Conservation (phyloP, 495 filamentous ascomycete genomes). For the Geoglossum glabrum region DNA sequence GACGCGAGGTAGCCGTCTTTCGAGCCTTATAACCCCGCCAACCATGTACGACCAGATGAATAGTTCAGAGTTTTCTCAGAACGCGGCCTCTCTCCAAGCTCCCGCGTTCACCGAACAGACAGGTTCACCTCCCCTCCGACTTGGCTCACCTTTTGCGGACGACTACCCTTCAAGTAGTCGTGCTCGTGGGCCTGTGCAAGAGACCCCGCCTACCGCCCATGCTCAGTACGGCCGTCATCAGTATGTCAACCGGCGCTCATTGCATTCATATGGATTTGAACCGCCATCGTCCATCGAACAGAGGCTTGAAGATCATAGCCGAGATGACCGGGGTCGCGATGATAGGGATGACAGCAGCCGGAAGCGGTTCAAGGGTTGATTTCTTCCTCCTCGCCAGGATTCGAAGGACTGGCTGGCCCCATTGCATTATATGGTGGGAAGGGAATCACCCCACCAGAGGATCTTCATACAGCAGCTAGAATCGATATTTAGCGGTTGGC, state of each 20-base stretch:
- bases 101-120: neutral
- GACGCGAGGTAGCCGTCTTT: conserved; percentile 18
- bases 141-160: neutral
- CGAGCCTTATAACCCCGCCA: conserved; percentile 30
- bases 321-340: neutral
- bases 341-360: neutral
- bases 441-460: neutral
- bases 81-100: neutral
- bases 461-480: neutral
- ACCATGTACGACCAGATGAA: neutral
- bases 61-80: neutral
- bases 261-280: neutral
- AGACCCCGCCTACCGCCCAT: neutral
- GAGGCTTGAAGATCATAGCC: neutral
- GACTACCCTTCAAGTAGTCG: neutral
- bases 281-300: neutral
- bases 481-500: neutral
- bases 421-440: no score
- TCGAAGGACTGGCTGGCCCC: no score
- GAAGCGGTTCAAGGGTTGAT: neutral
- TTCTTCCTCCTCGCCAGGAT: neutral
- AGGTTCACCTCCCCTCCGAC: neutral
- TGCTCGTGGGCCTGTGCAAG: neutral
- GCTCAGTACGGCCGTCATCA: neutral
- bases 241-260: neutral